Evolutionary conservation across 768 basidiomycete species (phyloP).

Genomic region (Xerocomellus dryophilus): DNA sequence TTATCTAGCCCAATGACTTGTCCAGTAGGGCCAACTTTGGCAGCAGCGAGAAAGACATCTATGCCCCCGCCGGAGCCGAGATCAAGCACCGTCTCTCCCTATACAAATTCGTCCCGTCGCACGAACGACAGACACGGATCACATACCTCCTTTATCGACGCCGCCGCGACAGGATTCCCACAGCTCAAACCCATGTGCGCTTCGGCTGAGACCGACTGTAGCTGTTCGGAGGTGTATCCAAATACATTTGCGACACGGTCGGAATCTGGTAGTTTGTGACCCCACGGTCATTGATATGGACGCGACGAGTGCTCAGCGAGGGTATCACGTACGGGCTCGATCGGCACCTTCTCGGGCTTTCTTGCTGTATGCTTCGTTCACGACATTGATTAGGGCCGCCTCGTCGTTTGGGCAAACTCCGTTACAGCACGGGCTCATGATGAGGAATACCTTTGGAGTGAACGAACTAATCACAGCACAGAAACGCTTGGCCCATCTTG

Average conservation of each 20-base stretch:
- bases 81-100: constrained; percentile 58
- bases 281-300: background rate
- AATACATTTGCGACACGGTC: constrained; percentile 33
- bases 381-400: background rate
- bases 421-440: constrained; percentile 1
- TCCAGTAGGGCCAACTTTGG: constrained; percentile 47
- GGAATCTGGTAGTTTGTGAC: constrained; percentile 5
- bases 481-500: no score
- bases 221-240: constrained; percentile 46
- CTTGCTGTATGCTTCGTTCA: constrained; percentile 17
- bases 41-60: constrained; percentile 53
- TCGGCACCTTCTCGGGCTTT: constrained; percentile 4
- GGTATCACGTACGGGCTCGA: constrained; percentile 11
- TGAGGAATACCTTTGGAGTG: background rate
- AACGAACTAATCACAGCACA: no score
- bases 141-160: constrained; percentile 44
- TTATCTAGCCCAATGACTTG: constrained; percentile 54
- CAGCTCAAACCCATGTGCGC: constrained; percentile 52
- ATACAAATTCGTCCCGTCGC: background rate
- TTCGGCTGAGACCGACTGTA: constrained; percentile 41
- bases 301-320: background rate
- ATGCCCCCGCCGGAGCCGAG: constrained; percentile 57
- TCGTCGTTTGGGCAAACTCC: background rate
- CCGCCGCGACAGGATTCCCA: constrained; percentile 49
- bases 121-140: background rate